Percentiles rank a stretch among this genome's conserved stretches.
Evolutionary conservation across 2,329 filamentous ascomycete genomes (phyloP).

Genomic region (Capronia americana): DNA sequence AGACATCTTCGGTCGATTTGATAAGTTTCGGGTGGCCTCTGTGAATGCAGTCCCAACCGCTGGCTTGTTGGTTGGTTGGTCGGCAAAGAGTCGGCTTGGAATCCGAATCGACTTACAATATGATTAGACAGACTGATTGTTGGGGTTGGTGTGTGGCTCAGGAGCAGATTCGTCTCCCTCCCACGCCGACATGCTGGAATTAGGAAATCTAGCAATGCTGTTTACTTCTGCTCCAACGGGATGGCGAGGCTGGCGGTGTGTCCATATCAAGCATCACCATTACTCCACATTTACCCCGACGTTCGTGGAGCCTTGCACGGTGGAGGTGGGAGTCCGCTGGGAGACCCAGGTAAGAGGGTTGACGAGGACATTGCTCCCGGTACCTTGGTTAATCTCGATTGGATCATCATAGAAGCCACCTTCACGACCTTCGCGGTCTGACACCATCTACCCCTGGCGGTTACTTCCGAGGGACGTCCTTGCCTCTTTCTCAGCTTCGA

Average conservation of each 20-base stretch:
- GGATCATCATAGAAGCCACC: background rate
- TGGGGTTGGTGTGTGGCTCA: background rate
- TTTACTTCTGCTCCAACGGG: conserved; percentile 54
- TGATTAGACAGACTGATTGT: background rate
- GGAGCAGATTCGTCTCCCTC: too few species aligned
- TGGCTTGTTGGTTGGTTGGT: conserved; percentile 42
- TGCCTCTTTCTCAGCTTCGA: background rate
- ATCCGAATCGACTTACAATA: background rate
- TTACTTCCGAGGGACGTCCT: background rate
- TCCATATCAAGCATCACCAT: conserved; percentile 3
- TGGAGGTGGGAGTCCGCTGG: background rate
- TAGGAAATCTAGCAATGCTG: conserved; percentile 40
- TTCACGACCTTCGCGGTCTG: background rate
- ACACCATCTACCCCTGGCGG: background rate
- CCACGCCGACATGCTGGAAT: too few species aligned
- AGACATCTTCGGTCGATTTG: background rate
- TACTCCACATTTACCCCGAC: conserved; percentile 25
- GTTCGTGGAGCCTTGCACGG: conserved; percentile 13
- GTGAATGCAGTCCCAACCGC: background rate
- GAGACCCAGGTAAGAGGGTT: background rate
- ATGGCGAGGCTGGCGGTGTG: conserved; percentile 5
- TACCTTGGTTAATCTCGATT: background rate
- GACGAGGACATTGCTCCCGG: background rate
- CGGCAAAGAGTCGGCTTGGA: conserved; percentile 3
- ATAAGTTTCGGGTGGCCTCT: background rate